Percentiles rank a stretch among this genome's conserved stretches.
Evolutionary conservation across 1,284 basidiomycete species (phyloP).

Genomic region (Leccinum pachyderme): DNA sequence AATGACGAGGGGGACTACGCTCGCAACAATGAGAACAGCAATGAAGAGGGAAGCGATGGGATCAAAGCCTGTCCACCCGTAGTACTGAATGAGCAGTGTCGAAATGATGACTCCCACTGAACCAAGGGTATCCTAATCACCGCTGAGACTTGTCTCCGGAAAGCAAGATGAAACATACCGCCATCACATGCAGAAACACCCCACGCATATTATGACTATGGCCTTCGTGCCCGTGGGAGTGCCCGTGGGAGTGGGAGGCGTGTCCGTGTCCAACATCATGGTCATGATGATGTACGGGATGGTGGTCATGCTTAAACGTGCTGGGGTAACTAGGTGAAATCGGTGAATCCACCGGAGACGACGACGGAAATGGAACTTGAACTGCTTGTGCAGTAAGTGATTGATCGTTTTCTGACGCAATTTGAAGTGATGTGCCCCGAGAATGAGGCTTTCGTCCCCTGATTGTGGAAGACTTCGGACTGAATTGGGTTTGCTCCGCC

Average conservation of each 20-base stretch:
- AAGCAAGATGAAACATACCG: conserved; percentile 48
- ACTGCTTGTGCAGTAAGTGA: conserved; percentile 72
- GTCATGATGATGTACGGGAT: conserved; percentile 33
- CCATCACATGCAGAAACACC: conserved; percentile 94
- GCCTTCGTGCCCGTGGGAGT: conserved; percentile 63
- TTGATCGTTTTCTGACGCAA: conserved; percentile 20
- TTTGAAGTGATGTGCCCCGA: conserved; percentile 33
- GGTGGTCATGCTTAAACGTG: conserved; percentile 33
- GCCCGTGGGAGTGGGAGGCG: conserved; percentile 38
- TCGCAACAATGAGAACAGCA: conserved; percentile 91
- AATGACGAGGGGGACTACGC: conserved; percentile 91
- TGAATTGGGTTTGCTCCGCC: conserved; percentile 7
- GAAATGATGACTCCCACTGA: conserved; percentile 99
- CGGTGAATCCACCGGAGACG: conserved; percentile 35
- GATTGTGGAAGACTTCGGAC: conserved; percentile 17
- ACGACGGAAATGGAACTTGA: conserved; percentile 61
- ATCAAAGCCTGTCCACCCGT: conserved; percentile 99
- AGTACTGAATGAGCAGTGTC: conserved; percentile 92
- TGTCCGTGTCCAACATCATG: conserved; percentile 45
- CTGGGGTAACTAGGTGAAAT: conserved; percentile 36
- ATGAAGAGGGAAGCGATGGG: conserved; percentile 98
- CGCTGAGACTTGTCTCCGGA: conserved; percentile 14
- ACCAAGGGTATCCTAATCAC: conserved; percentile 73
- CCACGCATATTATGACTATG: conserved; percentile 99
- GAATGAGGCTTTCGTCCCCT: conserved; percentile 35